These are phyloP conservation scores for Aegilops longissima DNA, from an alignment of 176 grass and related monocot genomes.

Conservation along the genomic window DNA sequence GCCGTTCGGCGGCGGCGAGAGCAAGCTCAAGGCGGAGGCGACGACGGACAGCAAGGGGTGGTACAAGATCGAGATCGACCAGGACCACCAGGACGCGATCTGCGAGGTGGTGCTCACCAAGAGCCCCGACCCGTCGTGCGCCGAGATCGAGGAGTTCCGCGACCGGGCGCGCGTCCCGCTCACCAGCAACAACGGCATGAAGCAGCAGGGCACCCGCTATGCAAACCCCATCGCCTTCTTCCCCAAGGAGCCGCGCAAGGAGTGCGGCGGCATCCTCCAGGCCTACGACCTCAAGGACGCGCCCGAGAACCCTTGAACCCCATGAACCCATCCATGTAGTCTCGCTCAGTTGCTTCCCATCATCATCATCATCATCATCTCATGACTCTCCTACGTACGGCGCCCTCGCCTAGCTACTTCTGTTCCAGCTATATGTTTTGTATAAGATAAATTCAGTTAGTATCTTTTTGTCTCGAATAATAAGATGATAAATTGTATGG, in stretches of 20 bases:
- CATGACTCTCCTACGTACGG: no score
- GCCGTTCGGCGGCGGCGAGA: slow-evolving; percentile 10
- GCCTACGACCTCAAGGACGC: slow-evolving; percentile 55
- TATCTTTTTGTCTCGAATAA: neutral
- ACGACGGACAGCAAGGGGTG: slow-evolving; percentile 51
- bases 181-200: slow-evolving; percentile 58
- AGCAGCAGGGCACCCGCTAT: slow-evolving; percentile 40
- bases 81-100: slow-evolving; percentile 68
- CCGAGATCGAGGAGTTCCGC: slow-evolving; percentile 41
- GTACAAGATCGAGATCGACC: slow-evolving; percentile 50
- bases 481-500: neutral
- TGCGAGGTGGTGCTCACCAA: slow-evolving; percentile 67
- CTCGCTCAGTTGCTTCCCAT: no score
- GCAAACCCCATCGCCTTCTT: slow-evolving; percentile 66
- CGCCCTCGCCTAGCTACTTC: neutral
- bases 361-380: neutral
- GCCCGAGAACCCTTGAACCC: slow-evolving; percentile 33
- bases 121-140: slow-evolving; percentile 52
- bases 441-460: neutral
- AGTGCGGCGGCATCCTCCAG: slow-evolving; percentile 46
- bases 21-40: slow-evolving; percentile 37
- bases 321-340: neutral
- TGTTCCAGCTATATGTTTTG: neutral
- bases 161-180: slow-evolving; percentile 55
- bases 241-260: slow-evolving; percentile 50